Base-by-base conservation (phyloP, 331 rosid species). In the Cydonia oblonga region DNA sequence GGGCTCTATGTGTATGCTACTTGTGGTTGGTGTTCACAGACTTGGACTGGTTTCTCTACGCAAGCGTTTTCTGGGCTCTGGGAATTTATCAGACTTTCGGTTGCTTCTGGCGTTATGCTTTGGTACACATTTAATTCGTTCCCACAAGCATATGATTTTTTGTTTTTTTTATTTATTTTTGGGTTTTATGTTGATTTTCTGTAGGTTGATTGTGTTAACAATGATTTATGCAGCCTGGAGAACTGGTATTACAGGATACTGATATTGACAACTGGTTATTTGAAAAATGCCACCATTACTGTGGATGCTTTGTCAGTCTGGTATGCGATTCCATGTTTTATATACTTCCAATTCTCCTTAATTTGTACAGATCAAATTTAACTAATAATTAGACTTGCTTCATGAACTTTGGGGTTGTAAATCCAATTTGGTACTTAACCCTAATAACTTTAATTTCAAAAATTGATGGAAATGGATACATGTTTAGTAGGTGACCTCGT, bases 21-120 rank as follows among this genome's bases (percentile, higher is more conserved):
- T 7, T 80, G 12, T 6, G 97, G 96, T 60, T 86, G 91, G 2
- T 91, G 97, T 49, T 90, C 96, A 51, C 71, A 74, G 10, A 91
- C 96, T 58, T 91, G 93, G 92, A 54, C 51, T 24, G 97, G 97
- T 3, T 85, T 85, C 71, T 91, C 97, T 0, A 1, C 46, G 5
- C 81, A 89, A 78, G 92, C 97, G 6, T 87, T 91, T 76, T 64
- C 79, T 70, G 92, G 89, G 2, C 90, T 91, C 5, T 91, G 92
- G 90, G 96, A 91, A 4, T 91, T 89, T 28, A 38, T 81, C 1
- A 85, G 78, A 68, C 92, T 89, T 58, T 91, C 96, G 19, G 86
- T 86, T 76, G 57, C 96, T 79, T 69, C 96, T 53, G 96, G 97
- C 0, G 77, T 90, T 59, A 88, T 88, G 95, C 86, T 90, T 16